phyloP scores from a whole-genome alignment of 2,329 filamentous ascomycete genomes.

The Botrytis squamosa region DNA sequence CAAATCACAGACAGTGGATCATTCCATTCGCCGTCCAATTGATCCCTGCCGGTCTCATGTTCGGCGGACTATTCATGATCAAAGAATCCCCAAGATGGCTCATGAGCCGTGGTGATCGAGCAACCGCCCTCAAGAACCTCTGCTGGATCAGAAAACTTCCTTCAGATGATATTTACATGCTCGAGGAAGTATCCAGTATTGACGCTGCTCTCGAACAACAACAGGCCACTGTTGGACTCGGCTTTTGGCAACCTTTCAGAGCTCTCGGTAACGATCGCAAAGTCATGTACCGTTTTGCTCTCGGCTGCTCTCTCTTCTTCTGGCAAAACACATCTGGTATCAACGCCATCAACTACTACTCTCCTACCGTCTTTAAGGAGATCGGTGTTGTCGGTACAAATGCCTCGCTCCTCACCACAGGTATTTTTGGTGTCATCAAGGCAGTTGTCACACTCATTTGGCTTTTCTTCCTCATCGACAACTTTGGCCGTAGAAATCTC shows the following conservation, averaged over 20 bases:
- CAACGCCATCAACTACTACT: conserved; percentile 36
- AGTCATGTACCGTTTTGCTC: conserved; percentile 58
- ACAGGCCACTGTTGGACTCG: conserved; percentile 60
- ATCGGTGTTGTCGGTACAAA: conserved; percentile 33
- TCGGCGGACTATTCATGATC: conserved; percentile 52
- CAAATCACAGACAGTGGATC: conserved; percentile 38
- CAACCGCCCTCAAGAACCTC: conserved; percentile 40
- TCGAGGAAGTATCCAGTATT: conserved; percentile 70
- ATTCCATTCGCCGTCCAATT: conserved; percentile 41
- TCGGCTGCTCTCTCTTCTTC: conserved; percentile 61
- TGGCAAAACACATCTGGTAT: conserved; percentile 35
- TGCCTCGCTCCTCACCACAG: conserved; percentile 29
- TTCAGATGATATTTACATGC: conserved; percentile 60
- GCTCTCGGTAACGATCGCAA: conserved; percentile 38
- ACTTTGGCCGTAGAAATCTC: conserved; percentile 53
- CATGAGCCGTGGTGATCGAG: conserved; percentile 23
- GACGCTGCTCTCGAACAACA: conserved; percentile 68
- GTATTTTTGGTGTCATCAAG: conserved; percentile 33
- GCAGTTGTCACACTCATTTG: conserved; percentile 40
- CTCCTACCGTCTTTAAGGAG: conserved; percentile 30
- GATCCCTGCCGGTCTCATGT: conserved; percentile 38
- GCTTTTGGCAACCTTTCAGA: conserved; percentile 72
- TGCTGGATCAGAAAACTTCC: conserved; percentile 65
- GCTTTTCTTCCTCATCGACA: conserved; percentile 59
- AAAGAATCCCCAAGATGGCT: conserved; percentile 64